Conservation (phyloP, 179 eudicot species). For the Beta macrorhiza region DNA sequence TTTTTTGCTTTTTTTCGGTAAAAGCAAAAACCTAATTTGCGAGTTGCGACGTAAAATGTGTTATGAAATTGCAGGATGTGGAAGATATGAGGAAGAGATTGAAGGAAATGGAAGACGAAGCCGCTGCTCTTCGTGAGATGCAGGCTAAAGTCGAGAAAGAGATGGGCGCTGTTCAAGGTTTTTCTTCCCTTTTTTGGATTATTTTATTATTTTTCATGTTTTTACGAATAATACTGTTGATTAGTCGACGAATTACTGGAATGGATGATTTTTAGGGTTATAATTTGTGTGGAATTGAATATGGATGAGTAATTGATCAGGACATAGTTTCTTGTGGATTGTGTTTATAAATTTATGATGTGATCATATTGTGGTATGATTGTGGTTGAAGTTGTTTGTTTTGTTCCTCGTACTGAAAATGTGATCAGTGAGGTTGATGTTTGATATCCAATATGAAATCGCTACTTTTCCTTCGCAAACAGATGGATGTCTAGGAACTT, state of each 20-base stretch:
- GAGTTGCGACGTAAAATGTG: background rate
- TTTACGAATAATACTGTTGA: background rate
- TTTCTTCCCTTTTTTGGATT: background rate
- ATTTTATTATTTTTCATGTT: background rate
- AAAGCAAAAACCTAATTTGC: conserved; percentile 23
- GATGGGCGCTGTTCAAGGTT: conserved; percentile 58
- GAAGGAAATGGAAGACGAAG: conserved; percentile 63
- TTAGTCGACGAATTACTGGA: background rate
- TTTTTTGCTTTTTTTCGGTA: background rate
- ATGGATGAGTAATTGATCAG: no score
- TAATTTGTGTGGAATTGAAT: background rate
- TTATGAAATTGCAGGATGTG: conserved; percentile 34
- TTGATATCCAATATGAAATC: background rate
- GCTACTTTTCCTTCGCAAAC: background rate
- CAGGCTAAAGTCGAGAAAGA: conserved; percentile 60
- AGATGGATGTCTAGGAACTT: background rate
- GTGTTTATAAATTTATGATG: background rate
- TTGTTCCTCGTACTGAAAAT: background rate
- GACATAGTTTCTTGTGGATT: background rate
- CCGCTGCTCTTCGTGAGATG: conserved; percentile 56
- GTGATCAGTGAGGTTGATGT: background rate
- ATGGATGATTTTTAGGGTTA: conserved; percentile 3
- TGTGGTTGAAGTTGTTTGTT: background rate
- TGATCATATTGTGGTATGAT: background rate
- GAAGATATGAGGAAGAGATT: conserved; percentile 52